Evolutionary conservation across 2,329 filamentous ascomycete species (phyloP).

Genomic region (Penicillium sp.): DNA sequence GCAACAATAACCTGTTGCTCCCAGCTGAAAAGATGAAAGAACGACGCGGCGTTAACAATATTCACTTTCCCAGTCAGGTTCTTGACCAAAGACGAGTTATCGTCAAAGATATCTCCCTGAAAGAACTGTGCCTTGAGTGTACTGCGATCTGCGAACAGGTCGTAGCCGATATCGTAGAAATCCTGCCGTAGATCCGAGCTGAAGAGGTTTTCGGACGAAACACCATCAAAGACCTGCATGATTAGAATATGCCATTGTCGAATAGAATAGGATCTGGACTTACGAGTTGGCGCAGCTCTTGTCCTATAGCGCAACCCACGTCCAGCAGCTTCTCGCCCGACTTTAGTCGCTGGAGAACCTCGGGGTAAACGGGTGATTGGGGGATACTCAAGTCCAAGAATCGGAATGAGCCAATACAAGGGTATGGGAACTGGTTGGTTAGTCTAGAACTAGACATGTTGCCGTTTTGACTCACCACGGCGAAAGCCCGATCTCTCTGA

Average conservation of each 20-base stretch:
- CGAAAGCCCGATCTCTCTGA: conserved; percentile 19
- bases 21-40: conserved; percentile 43
- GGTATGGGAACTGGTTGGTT: conserved; percentile 19
- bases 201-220: conserved; percentile 47
- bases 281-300: conserved; percentile 23
- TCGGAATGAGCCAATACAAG: conserved; percentile 22
- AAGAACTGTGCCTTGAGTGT: conserved; percentile 28
- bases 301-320: conserved; percentile 23
- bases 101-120: conserved; percentile 43
- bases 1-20: conserved; percentile 30
- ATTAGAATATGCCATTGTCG: background rate
- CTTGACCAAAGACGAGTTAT: conserved; percentile 23
- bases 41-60: conserved; percentile 40
- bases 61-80: conserved; percentile 31
- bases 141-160: conserved; percentile 57
- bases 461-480: conserved; percentile 10
- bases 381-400: conserved; percentile 23
- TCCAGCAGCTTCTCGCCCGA: conserved; percentile 21
- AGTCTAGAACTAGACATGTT: background rate
- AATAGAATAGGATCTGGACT: background rate
- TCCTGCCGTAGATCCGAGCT: conserved; percentile 48
- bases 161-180: conserved; percentile 58
- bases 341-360: conserved; percentile 20
- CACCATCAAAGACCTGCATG: conserved; percentile 42
- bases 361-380: conserved; percentile 17